Evolutionary conservation across 78 protist genomes (phyloP), one percentile per base, ranked within the genome.

Genomic region (Cavenderia fasciculata): DNA sequence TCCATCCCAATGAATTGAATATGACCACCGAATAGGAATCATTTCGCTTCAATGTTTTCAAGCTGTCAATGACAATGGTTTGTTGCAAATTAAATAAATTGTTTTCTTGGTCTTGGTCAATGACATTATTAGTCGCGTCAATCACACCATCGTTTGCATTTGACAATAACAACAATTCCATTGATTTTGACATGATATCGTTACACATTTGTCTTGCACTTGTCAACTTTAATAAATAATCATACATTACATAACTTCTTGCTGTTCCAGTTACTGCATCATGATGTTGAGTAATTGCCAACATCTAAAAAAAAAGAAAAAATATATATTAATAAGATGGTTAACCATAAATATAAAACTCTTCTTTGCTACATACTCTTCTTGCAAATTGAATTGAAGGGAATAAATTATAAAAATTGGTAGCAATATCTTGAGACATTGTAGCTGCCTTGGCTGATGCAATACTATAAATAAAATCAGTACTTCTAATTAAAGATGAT

Each of bases 191-290:
- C 12, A 90, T 3, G 1, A 49, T 18, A 33, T 65, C 38, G 38
- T 36, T 40, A 14, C 40, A 19, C 18, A 21, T 11, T 38, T 41
- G 7, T 34, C 56, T 65, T 51, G 94, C 46, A 23, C 33, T 11
- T 25, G 36, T 71, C 49, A 94, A 18, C 36, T 51, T 47, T 21
- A 7, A 0, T 12, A 31, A 47, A 36, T 74, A 66, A 66, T 94
- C 96, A 10, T 66, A 43, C 70, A 94, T 75, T 12, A 94, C 96
- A 46, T 44, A 74, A 25, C 65, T 46, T 51, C 89, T 72, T 38
- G 93, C 86, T 8, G 96, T 94, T 12, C 96, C 96, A 34, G 94
- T 94, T 21, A 94, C 65, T 25, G 86, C 70, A 54, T 94, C 96
- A 74, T 94, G 96, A 77, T 94, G 96, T 40, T 63, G 72, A 36